phyloP scores from a whole-genome alignment of 768 basidiomycete species.

The Kwoniella sp. region DNA sequence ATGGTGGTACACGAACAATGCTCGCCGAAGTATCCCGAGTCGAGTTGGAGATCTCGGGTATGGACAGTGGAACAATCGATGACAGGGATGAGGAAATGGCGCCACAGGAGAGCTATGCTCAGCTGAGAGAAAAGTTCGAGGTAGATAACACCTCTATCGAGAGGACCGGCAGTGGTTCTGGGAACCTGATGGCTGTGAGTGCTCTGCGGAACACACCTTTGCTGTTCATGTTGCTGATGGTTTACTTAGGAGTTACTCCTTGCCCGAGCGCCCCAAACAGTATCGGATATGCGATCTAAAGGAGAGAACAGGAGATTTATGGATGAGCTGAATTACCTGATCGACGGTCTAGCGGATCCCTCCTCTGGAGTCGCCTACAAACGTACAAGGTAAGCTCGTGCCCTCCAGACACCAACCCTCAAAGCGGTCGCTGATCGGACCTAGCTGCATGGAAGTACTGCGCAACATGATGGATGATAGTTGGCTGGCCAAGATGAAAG shows the following conservation, averaged over 20 bases:
- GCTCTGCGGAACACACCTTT: too few relatives aligned
- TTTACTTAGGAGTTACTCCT: conserved; percentile 10
- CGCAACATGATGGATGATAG: conserved; percentile 29
- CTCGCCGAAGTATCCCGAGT: conserved; percentile 15
- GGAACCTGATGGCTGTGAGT: conserved; percentile 22
- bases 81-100: neutral
- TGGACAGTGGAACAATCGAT: neutral
- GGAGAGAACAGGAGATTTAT: conserved; percentile 46
- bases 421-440: neutral
- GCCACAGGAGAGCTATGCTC: conserved; percentile 38
- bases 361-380: conserved; percentile 13
- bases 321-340: conserved; percentile 43
- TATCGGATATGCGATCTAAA: conserved; percentile 44
- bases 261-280: conserved; percentile 30
- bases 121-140: conserved; percentile 37
- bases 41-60: neutral
- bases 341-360: conserved; percentile 33
- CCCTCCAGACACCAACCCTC: too few relatives aligned
- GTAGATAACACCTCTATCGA: conserved; percentile 32
- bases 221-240: neutral
- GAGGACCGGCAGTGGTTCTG: conserved; percentile 10
- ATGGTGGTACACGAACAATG: conserved; percentile 24
- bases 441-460: conserved; percentile 25
- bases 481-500: conserved; percentile 37
- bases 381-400: conserved; percentile 27